A percentile compares a stretch with the other conserved stretches of the same genome.
These are phyloP conservation scores for Eragrostis tef DNA, from an alignment of 202 grass and related monocot genomes.

Conservation along the genomic window DNA sequence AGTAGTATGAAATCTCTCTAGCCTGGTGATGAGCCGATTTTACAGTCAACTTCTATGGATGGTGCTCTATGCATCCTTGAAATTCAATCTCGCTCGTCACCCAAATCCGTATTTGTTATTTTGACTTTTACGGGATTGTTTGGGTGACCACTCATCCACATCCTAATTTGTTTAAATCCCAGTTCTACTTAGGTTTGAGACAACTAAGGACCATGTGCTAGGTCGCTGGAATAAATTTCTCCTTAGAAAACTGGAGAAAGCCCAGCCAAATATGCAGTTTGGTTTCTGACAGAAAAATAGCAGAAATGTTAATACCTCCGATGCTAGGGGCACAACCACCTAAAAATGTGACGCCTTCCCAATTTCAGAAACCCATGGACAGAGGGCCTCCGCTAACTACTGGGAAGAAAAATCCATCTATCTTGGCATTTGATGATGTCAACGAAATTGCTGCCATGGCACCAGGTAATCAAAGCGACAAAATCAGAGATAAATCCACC, in stretches of 20 bases:
- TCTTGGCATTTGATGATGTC: not conserved
- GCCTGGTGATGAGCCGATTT: not conserved
- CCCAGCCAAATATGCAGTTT: not conserved
- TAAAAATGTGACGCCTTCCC: not conserved
- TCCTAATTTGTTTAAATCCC: not conserved
- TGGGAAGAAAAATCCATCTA: constrained; percentile 25
- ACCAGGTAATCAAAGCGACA: constrained; percentile 16
- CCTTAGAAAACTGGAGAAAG: not conserved
- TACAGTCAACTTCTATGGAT: not conserved
- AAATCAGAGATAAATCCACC: constrained; percentile 18
- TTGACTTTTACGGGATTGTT: not conserved
- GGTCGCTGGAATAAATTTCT: not conserved
- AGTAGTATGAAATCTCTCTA: not conserved
- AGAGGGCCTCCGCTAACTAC: constrained; percentile 9
- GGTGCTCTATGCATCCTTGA: not conserved
- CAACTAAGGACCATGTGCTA: not conserved
- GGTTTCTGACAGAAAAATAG: not conserved
- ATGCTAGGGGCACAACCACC: not conserved
- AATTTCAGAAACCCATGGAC: constrained; percentile 42
- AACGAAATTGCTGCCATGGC: not conserved
- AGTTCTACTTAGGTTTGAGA: not conserved
- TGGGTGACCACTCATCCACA: not conserved
- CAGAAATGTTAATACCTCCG: not conserved
- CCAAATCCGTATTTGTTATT: not conserved
- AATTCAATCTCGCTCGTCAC: not conserved